A percentile compares a stretch with the other conserved stretches of the same genome.
phyloP scores from a whole-genome alignment of 495 filamentous ascomycete species.

The Opeltia flavorubescens region DNA sequence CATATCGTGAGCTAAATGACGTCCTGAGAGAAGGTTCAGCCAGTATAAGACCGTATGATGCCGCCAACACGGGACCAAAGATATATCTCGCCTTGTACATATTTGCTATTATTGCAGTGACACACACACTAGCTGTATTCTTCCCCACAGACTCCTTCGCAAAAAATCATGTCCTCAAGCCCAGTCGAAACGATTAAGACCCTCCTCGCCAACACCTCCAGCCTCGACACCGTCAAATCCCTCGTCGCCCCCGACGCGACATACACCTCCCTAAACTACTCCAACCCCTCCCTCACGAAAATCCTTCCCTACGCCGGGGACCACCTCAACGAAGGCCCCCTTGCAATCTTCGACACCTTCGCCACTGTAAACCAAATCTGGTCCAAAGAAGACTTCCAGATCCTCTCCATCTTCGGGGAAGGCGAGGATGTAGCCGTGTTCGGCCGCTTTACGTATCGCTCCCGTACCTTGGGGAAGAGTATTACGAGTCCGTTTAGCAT shows the following conservation, averaged over 20 bases:
- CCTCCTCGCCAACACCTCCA: too few relatives aligned
- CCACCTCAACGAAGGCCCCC: constrained; percentile 9
- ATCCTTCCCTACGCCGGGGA: constrained; percentile 13
- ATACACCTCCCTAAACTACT: constrained; percentile 13
- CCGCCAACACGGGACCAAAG: too few relatives aligned
- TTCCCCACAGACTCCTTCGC: too few relatives aligned
- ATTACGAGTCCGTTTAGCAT: constrained; percentile 11
- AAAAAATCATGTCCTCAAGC: too few relatives aligned
- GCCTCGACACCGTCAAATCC: constrained; percentile 3
- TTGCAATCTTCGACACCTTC: constrained; percentile 13
- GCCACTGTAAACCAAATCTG: constrained; percentile 7
- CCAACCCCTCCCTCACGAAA: constrained; percentile 8
- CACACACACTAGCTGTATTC: too few relatives aligned
- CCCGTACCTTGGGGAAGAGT: constrained; percentile 3
- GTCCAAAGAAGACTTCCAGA: constrained; percentile 9
- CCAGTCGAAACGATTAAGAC: too few relatives aligned
- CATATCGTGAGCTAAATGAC: too few relatives aligned
- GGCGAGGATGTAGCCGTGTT: constrained; percentile 9
- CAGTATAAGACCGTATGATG: too few relatives aligned
- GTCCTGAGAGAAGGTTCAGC: too few relatives aligned
- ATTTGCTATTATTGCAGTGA: too few relatives aligned
- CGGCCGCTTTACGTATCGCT: constrained; percentile 9
- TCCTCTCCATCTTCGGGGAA: too few relatives aligned
- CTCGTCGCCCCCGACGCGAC: constrained; percentile 12
- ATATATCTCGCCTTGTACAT: too few relatives aligned